phyloP scores from a whole-genome alignment of 2,329 filamentous ascomycete genomes.

The Neonectria sp. region DNA sequence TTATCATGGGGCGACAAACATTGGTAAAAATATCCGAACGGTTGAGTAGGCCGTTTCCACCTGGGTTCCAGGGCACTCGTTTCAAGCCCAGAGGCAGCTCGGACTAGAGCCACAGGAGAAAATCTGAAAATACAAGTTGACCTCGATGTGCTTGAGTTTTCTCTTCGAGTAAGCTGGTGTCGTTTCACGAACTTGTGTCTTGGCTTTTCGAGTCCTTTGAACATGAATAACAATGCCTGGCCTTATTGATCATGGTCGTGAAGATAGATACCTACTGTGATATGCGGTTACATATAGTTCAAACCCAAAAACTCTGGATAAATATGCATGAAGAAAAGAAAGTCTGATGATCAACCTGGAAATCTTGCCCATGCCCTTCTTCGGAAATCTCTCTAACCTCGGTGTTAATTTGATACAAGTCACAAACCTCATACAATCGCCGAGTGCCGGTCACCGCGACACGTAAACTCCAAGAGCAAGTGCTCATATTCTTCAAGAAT shows the following conservation, averaged over 20 bases:
- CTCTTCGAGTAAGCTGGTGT: too few species aligned
- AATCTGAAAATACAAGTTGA: too few species aligned
- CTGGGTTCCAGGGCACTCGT: too few species aligned
- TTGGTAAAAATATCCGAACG: too few species aligned
- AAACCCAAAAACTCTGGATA: not conserved
- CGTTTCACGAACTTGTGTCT: not conserved
- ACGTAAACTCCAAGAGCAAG: not conserved
- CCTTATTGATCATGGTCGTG: not conserved
- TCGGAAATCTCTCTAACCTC: not conserved
- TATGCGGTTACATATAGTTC: not conserved
- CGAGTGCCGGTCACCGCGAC: not conserved
- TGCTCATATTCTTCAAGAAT: conserved; percentile 41
- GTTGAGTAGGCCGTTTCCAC: too few species aligned
- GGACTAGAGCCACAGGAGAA: too few species aligned
- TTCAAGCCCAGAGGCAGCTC: too few species aligned
- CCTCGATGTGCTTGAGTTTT: too few species aligned
- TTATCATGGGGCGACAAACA: too few species aligned
- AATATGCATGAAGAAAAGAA: not conserved
- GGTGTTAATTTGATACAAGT: not conserved
- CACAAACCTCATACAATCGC: not conserved
- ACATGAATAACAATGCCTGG: not conserved
- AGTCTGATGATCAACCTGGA: not conserved
- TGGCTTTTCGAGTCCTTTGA: not conserved
- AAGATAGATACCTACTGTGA: not conserved
- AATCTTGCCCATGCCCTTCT: not conserved